Conservation (phyloP, 2,329 filamentous ascomycete genomes). For the Ophiostoma sp. region DNA sequence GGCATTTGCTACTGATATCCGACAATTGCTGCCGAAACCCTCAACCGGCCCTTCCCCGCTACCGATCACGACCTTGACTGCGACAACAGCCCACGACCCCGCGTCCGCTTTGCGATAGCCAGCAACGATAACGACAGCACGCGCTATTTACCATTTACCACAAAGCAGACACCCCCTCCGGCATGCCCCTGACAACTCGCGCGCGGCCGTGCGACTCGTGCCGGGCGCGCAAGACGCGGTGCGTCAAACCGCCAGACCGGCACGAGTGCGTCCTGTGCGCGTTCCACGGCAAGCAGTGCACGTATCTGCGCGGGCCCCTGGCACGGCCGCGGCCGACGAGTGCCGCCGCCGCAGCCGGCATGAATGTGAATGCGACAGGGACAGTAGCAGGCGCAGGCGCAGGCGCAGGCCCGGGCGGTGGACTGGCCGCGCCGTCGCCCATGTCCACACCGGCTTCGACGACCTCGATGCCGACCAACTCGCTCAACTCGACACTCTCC, state of each 20-base stretch:
- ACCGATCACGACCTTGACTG: too few species aligned
- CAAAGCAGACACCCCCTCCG: neutral
- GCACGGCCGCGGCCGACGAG: conserved; percentile 8
- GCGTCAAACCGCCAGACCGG: conserved; percentile 14
- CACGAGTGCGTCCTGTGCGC: conserved; percentile 16
- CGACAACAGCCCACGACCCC: too few species aligned
- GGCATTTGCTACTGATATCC: too few species aligned
- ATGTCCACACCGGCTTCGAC: neutral
- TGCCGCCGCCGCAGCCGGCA: neutral
- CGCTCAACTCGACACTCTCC: neutral
- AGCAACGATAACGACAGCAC: too few species aligned
- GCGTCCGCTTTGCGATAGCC: too few species aligned
- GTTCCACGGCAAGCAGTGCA: conserved; percentile 15
- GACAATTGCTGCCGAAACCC: too few species aligned
- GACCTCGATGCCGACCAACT: too few species aligned
- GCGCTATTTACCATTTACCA: too few species aligned
- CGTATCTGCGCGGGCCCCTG: conserved; percentile 7
- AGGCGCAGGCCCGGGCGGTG: too few species aligned
- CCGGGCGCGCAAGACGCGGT: conserved; percentile 15
- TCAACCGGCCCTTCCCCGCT: too few species aligned
- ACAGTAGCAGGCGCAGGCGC: neutral
- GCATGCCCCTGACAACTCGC: conserved; percentile 13
- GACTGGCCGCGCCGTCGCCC: neutral
- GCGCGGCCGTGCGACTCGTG: conserved; percentile 15
- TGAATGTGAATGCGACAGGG: neutral